Conservation (phyloP, 768 basidiomycete genomes). For the Cubamyces sp. region DNA sequence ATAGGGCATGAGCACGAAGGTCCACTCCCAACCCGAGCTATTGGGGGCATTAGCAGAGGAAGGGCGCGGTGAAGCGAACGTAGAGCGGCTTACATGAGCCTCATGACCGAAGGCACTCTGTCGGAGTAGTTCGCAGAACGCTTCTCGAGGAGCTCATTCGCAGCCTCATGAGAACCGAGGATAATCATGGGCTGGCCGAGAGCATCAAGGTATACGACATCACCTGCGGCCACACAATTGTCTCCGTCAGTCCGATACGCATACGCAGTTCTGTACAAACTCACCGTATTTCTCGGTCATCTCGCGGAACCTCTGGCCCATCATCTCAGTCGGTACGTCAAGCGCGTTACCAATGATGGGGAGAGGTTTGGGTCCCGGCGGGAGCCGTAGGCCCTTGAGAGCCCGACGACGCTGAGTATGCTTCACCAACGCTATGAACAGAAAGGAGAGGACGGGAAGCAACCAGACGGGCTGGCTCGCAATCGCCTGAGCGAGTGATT, state of each 20-base stretch:
- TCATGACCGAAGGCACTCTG: constrained; percentile 25
- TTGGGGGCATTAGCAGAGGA: neutral
- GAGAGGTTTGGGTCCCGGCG: constrained; percentile 32
- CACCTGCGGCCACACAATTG: constrained; percentile 12
- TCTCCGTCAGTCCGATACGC: neutral
- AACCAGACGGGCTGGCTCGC: constrained; percentile 11
- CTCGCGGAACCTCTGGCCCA: constrained; percentile 19
- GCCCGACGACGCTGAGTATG: constrained; percentile 1
- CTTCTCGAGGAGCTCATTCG: constrained; percentile 33
- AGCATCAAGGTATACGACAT: constrained; percentile 28
- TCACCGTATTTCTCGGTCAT: constrained; percentile 26
- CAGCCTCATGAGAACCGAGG: constrained; percentile 27
- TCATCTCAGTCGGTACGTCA: constrained; percentile 24
- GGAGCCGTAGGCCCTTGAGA: constrained; percentile 15
- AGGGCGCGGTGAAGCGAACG: neutral
- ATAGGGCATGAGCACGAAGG: constrained; percentile 22
- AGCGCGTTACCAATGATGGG: constrained; percentile 34
- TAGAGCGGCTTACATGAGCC: constrained; percentile 13
- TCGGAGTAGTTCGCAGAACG: constrained; percentile 33
- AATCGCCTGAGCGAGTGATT: neutral
- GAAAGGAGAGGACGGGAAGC: constrained; percentile 10
- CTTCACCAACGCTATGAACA: constrained; percentile 6
- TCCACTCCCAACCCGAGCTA: constrained; percentile 25
- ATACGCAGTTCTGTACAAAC: neutral
- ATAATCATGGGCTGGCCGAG: constrained; percentile 29